Base-by-base conservation (phyloP, 2,329 filamentous ascomycete genomes). In the Hirsutella thompsonii region DNA sequence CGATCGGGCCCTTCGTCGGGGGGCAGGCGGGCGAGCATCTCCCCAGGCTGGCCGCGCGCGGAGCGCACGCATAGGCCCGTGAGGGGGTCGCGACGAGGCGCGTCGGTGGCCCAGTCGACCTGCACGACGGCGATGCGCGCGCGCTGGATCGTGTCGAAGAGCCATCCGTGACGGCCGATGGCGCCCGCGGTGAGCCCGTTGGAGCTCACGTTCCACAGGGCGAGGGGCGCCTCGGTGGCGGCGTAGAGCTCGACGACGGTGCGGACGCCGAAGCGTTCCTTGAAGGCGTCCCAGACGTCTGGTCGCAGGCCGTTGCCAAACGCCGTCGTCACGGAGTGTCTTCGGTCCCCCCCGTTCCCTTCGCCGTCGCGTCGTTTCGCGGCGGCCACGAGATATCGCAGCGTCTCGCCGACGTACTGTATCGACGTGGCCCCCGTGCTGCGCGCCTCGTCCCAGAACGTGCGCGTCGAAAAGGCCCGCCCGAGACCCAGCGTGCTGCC, bases 371-470 rank as follows among this genome's bases (percentile, higher is more conserved):
- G 69, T 53, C 69, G 49, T 87, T 79, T 20, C 68, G 58, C 42
- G 67, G 78, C 76, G 0, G 82, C 71, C 10, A 93, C 69, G 4
- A 93, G 72, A 57, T 94, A 94, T 5, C 87, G 80, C 47, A 86
- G 81, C 1, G 85, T 90, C 59, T 94, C 87, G 40, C 87, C 87
- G 13, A 94, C 87, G 55, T 94, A 94, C 56, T 93, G 86, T 46
- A 93, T 81, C 4, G 79, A 70, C 1, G 83, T 92, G 18, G 86
- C 81, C 8, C 80, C 65, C 38, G 73, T 74, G 36, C 72, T 70
- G n/a, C 82, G 74, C 14, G 81, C 81, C 41, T 90, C 83, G 14
- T 74, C 66, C 81, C 85, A 92, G 61, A 90, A 92, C 1, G 68
- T 76, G 46, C 72, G 74, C 2, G 81, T 83, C 2, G 83, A 88